A percentile compares a stretch with the other conserved stretches of the same genome.
These are phyloP conservation scores for Chromosphaera perkinsii DNA, from an alignment of 208 protist genomes.

Conservation along the genomic window DNA sequence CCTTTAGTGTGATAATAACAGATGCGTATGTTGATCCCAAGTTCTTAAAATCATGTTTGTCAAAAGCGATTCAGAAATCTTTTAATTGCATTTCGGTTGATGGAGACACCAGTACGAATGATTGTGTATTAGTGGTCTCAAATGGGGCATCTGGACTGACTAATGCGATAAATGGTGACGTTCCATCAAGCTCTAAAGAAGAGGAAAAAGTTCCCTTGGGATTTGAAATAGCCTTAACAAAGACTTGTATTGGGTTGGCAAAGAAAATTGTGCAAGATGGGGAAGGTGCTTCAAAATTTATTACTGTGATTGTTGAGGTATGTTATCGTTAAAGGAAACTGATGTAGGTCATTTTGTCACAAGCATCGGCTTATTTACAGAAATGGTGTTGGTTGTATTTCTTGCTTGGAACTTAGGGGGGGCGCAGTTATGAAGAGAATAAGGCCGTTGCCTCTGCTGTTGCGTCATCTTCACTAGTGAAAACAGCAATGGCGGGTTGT, in stretches of 20 bases:
- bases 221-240: too few relatives aligned
- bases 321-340: too few relatives aligned
- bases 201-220: too few relatives aligned
- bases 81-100: conserved; percentile 58
- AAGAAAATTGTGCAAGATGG: conserved; percentile 41
- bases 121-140: conserved; percentile 35
- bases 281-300: conserved; percentile 48
- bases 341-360: too few relatives aligned
- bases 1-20: conserved; percentile 33
- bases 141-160: conserved; percentile 9
- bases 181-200: too few relatives aligned
- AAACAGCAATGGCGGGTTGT: conserved; percentile 44
- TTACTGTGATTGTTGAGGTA: conserved; percentile 25
- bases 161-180: conserved; percentile 1
- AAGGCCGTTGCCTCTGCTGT: conserved; percentile 21
- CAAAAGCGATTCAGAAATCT: conserved; percentile 13
- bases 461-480: conserved; percentile 36
- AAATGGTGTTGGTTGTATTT: neutral
- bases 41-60: conserved; percentile 18
- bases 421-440: conserved; percentile 3
- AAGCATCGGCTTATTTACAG: too few relatives aligned
- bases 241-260: too few relatives aligned
- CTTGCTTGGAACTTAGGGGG: conserved; percentile 2
- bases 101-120: conserved; percentile 51
- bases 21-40: conserved; percentile 34